Percentiles rank a stretch among this genome's conserved stretches.
These are phyloP conservation scores for Pseudozyma thailandica DNA, from an alignment of 1,284 basidiomycete genomes.

Conservation along the genomic window DNA sequence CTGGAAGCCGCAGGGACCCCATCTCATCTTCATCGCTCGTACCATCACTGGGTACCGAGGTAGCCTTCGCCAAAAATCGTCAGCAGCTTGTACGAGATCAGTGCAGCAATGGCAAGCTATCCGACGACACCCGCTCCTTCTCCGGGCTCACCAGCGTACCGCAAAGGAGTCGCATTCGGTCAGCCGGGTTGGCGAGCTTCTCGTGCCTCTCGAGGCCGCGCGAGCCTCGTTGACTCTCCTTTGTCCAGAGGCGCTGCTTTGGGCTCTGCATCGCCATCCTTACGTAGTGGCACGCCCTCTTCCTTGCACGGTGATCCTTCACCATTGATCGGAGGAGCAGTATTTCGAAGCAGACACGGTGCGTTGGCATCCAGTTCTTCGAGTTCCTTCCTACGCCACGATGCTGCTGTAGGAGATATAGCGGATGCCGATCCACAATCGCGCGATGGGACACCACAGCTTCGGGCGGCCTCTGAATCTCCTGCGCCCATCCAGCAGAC, in stretches of 20 bases:
- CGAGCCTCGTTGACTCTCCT: constrained; percentile 29
- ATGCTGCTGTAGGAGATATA: neutral
- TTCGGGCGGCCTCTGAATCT: neutral
- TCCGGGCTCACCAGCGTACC: constrained; percentile 40
- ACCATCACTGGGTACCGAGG: too few relatives aligned
- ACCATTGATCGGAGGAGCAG: constrained; percentile 13
- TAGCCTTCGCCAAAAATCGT: neutral
- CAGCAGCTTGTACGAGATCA: neutral
- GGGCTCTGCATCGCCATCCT: constrained; percentile 13
- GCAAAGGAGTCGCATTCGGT: constrained; percentile 50
- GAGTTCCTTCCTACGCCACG: neutral
- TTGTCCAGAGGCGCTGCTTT: constrained; percentile 11
- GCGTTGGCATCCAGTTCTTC: constrained; percentile 9
- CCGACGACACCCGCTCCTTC: constrained; percentile 27
- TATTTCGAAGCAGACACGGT: constrained; percentile 10
- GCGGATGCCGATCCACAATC: neutral
- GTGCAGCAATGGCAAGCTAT: constrained; percentile 26
- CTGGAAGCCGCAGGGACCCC: neutral
- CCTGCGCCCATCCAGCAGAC: neutral
- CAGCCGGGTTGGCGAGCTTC: constrained; percentile 50
- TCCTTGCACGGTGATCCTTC: constrained; percentile 15
- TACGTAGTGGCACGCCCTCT: constrained; percentile 19
- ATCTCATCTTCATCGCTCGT: neutral
- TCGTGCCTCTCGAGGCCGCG: constrained; percentile 34
- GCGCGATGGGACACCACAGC: neutral